These are phyloP conservation scores for Westerdykella ornata DNA, from an alignment of 2,329 filamentous ascomycete genomes.

Conservation along the genomic window DNA sequence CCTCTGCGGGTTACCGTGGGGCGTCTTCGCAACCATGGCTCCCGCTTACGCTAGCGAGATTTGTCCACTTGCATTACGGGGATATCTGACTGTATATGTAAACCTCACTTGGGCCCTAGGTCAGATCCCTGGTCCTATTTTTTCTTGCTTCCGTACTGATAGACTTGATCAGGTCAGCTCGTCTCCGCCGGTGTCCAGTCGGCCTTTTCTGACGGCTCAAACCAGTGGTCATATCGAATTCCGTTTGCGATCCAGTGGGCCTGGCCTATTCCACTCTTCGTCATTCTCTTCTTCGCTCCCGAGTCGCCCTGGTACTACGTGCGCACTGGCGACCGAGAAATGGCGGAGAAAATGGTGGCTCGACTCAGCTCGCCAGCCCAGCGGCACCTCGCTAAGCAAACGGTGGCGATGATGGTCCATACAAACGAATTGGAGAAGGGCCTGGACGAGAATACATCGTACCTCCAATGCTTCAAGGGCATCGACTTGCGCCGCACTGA, in stretches of 20 bases:
- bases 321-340: conserved; percentile 52
- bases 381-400: conserved; percentile 30
- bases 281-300: conserved; percentile 60
- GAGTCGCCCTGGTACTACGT: conserved; percentile 67
- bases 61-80: conserved; percentile 61
- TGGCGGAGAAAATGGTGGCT: conserved; percentile 47
- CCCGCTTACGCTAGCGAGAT: conserved; percentile 49
- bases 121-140: conserved; percentile 52
- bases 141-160: conserved; percentile 48
- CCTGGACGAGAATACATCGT: conserved; percentile 58
- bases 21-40: conserved; percentile 37
- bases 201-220: conserved; percentile 50
- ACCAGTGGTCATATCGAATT: conserved; percentile 61
- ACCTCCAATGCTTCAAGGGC: conserved; percentile 74
- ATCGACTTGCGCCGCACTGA: conserved; percentile 71
- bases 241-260: conserved; percentile 64
- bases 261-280: conserved; percentile 58
- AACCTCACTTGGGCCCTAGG: conserved; percentile 4
- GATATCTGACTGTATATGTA: conserved; percentile 48
- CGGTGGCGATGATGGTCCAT: conserved; percentile 79
- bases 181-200: conserved; percentile 63
- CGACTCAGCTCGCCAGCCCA: conserved; percentile 1
- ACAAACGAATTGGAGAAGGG: conserved; percentile 70
- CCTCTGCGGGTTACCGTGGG: conserved; percentile 33
- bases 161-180: conserved; percentile 48